Percentiles rank a stretch among this genome's conserved stretches.
Evolutionary conservation across 441 rosid species (phyloP).

Genomic region (Erodium chrysanthum): DNA sequence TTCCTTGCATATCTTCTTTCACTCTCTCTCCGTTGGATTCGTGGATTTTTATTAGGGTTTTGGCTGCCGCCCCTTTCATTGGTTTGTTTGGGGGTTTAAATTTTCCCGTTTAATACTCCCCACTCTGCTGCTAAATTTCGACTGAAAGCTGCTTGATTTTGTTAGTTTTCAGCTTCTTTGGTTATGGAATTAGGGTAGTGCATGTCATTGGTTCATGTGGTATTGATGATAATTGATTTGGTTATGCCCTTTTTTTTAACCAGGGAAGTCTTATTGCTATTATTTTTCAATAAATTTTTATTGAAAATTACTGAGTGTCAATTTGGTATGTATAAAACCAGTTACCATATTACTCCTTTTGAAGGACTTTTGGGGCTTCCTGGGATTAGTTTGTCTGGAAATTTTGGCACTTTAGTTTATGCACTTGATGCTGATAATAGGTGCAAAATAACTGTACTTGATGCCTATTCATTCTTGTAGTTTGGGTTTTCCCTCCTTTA

Average conservation of each 20-base stretch:
- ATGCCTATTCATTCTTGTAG: background rate
- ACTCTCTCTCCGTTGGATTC: background rate
- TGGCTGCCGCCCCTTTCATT: background rate
- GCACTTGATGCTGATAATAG: background rate
- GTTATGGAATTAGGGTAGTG: background rate
- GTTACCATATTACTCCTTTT: background rate
- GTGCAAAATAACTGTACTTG: background rate
- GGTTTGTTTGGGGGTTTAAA: background rate
- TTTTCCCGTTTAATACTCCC: too few species aligned
- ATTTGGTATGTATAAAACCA: background rate
- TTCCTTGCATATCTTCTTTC: background rate
- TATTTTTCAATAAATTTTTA: background rate
- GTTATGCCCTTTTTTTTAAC: background rate
- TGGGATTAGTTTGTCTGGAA: background rate
- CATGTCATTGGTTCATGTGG: background rate
- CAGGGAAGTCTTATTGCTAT: background rate
- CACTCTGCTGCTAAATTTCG: background rate
- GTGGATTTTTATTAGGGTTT: conserved; percentile 14
- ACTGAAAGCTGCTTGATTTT: background rate
- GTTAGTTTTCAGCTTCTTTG: background rate
- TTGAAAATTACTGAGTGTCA: background rate
- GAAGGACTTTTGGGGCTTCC: background rate
- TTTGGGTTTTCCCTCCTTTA: background rate
- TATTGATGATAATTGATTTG: background rate
- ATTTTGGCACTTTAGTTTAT: background rate